Evolutionary conservation across 352 stramenopile species (phyloP), one percentile per base, ranked within the genome.

Genomic region (Globisporangium lucens): DNA sequence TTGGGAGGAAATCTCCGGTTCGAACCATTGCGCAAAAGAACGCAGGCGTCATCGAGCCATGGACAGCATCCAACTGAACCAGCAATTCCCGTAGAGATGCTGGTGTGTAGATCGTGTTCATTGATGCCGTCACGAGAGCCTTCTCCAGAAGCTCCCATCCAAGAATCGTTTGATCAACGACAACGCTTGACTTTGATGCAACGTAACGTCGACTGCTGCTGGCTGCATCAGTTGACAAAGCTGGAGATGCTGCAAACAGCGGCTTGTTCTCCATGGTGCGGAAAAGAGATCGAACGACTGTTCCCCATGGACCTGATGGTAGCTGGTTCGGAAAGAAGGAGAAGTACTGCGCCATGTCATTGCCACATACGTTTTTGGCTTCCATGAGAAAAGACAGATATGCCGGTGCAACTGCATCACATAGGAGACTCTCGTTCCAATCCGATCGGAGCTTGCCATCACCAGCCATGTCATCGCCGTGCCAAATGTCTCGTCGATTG

Each of bases 401-500:
- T 17, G 87, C 84, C 43, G 85, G 85, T 17, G 83, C 87, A n/a
- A 91, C 80, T 2, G 83, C 87, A 75, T 95, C 87, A 24, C 73
- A 66, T 24, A 95, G 73, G 8, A 95, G 65, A 36, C 69, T 84
- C 24, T 68, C 66, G 64, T 95, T 95, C 87, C 85, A 95, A 49
- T 91, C 78, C 5, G 87, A 95, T 2, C 87, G 77, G 3, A 91
- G 69, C 66, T 91, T 90, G 41, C 85, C 85, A 70, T 95, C 85
- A 56, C 87, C 87, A 51, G 79, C 82, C 79, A 95, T 87, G 59
- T 93, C 87, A 55, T 95, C 87, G 22, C 87, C 87, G 47, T 87
- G 80, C 87, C 87, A 95, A 61, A 95, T 91, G 38, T 95, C 87
- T 27, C 87, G 82, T 10, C 87, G 82, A 78, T 95, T 95, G 6